phyloP scores from a whole-genome alignment of 1,284 basidiomycete genomes.

The Trichosporon inkin region DNA sequence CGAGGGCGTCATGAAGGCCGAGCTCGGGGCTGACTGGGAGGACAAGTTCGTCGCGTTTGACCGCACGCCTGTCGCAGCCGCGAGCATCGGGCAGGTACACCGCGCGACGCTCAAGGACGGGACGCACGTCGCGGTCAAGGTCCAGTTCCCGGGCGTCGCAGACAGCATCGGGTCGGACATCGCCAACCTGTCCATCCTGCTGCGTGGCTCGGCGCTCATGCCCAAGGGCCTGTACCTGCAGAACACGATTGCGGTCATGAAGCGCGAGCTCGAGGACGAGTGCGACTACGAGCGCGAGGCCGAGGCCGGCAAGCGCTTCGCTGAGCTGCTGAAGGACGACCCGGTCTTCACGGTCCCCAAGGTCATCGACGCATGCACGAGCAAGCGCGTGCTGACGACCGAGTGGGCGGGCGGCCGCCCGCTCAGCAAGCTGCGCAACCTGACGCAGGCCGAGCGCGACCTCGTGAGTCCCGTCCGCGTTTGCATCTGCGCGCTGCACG shows the following conservation, averaged over 20 bases:
- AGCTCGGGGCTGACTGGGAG: conserved; percentile 75
- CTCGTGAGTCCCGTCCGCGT: conserved; percentile 56
- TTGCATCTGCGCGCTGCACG: no score
- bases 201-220: conserved; percentile 73
- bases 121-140: conserved; percentile 74
- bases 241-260: conserved; percentile 81
- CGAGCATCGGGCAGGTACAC: conserved; percentile 97
- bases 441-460: conserved; percentile 66
- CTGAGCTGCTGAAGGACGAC: conserved; percentile 58
- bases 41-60: conserved; percentile 71
- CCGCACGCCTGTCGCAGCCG: conserved; percentile 86
- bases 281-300: conserved; percentile 92
- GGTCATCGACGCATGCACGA: conserved; percentile 72
- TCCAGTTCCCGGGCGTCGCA: conserved; percentile 91
- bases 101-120: conserved; percentile 59
- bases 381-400: conserved; percentile 80
- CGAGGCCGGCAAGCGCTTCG: conserved; percentile 64
- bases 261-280: conserved; percentile 87
- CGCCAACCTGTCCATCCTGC: conserved; percentile 75
- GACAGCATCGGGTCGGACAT: conserved; percentile 84
- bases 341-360: conserved; percentile 75
- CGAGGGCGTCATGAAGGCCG: conserved; percentile 74
- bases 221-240: conserved; percentile 87
- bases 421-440: conserved; percentile 62
- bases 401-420: conserved; percentile 78